Evolutionary conservation across 2,329 filamentous ascomycete species (phyloP).

Genomic region (Mollisia scopiformis): DNA sequence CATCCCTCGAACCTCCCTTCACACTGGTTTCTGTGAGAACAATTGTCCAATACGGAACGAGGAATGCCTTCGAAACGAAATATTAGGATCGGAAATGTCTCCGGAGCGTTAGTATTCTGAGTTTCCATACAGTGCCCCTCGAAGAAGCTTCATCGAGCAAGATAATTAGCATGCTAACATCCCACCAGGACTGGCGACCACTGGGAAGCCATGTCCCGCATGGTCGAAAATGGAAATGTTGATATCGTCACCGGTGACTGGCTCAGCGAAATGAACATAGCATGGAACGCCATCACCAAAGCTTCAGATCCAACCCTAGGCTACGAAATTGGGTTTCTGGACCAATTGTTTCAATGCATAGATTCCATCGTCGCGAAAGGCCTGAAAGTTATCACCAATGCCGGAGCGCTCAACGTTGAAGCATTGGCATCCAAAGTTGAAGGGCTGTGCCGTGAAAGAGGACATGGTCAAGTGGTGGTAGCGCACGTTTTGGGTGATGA

Average conservation of each 20-base stretch:
- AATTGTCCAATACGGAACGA: neutral
- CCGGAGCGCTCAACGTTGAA: slow-evolving; percentile 16
- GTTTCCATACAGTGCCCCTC: neutral
- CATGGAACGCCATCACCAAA: slow-evolving; percentile 35
- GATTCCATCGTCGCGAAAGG: slow-evolving; percentile 11
- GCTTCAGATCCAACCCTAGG: slow-evolving; percentile 20
- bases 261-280: slow-evolving; percentile 40
- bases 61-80: slow-evolving; percentile 17
- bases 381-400: slow-evolving; percentile 20
- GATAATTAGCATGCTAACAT: neutral
- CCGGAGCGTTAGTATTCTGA: slow-evolving; percentile 13
- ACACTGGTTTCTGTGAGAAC: neutral
- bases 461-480: slow-evolving; percentile 11
- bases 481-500: slow-evolving; percentile 21
- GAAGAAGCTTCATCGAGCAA: neutral
- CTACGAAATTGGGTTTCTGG: slow-evolving; percentile 29
- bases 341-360: slow-evolving; percentile 19
- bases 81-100: slow-evolving; percentile 21
- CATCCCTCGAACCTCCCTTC: neutral
- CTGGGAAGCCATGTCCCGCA: slow-evolving; percentile 18
- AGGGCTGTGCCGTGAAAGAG: slow-evolving; percentile 7
- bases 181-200: slow-evolving; percentile 14
- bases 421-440: slow-evolving; percentile 12
- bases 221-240: slow-evolving; percentile 33
- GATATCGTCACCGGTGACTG: slow-evolving; percentile 47